Evolutionary conservation across 306 rosid species (phyloP), one percentile per base, ranked within the genome.

Genomic region (Mimosa bimucronata): DNA sequence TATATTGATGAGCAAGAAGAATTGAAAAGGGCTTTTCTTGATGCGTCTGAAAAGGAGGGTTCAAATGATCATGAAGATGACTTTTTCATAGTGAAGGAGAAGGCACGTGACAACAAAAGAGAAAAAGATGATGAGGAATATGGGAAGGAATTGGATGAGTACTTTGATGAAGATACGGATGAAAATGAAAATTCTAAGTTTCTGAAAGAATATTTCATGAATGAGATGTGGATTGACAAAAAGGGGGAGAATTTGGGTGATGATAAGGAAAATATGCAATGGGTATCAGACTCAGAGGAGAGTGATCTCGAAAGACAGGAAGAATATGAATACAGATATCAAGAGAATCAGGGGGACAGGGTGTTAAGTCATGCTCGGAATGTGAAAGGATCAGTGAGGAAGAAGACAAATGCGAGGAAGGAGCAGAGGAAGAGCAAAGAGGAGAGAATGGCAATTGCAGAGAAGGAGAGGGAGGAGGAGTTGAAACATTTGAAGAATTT

Each of bases 351-450:
- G 1, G 94, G 90, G 42, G 99, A 95, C 81, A 83, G 87, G 66
- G 89, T 95, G 82, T 65, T 87, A 85, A 97, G 96, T 74, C 93
- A 91, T 87, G 77, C 93, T 69, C 85, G 98, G 60, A 84, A 81
- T 66, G 84, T 90, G 52, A 94, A 90, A 80, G 98, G 92, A 25
- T 85, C 98, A 0, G 99, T 91, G 79, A 91, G 99, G 89, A 92
- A 95, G 88, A 91, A 88, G 89, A 84, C 78, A 44, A 90, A 90
- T 66, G 71, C 94, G 0, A 91, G 98, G 85, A 93, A 89, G 83
- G 93, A 92, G 83, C 97, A 91, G 88, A 84, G 99, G 78, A 91
- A 89, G 88, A 89, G 84, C 73, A 95, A 93, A 86, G 96, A 95
- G 77, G 97, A 95, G 88, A 91, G 97, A 79, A 88, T 88, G 92